Base-by-base conservation (phyloP, 805 yeast genomes). In the Teunomyces funiuensis region DNA sequence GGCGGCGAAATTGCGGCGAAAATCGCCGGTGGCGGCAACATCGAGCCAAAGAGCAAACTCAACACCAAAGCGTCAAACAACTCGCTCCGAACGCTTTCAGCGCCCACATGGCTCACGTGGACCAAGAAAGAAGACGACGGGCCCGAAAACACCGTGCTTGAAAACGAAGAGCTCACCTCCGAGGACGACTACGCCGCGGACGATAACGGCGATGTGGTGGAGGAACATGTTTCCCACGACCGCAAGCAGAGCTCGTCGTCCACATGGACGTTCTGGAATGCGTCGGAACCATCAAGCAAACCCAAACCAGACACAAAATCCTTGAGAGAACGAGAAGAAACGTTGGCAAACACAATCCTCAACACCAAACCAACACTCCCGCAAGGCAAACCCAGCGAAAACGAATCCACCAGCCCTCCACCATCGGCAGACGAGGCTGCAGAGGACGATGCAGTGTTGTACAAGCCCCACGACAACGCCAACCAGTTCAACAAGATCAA, bases 391-490 rank as follows among this genome's bases (percentile, higher is more conserved):
- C 28, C 33, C 10, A 15, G 15, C 13, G 42, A 39, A 6, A 23
- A 25, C 19, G 38, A 28, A 3, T 3, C 19, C 3, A 33, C 33
- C 11, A 31, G 41, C 6, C 45, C 40, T n/a, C 28, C 39, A 6
- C 44, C 41, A 16, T 19, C 22, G 5, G 42, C 39, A 15, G 40
- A 37, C 13, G 33, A 43, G 30, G 37, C 23, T 19, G 15, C 20
- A 5, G 49, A 36, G 7, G 73, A 69, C 38, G 76, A 70, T 46
- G 76, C 76, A 0, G 74, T 70, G 3, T 57, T 70, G 42, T 70
- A 69, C 50, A 69, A 68, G 44, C 70, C 74, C 5, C 76, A 70
- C 42, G 60, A 63, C 38, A 60, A 66, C 37, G 57, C 73, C 5
- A 51, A 58, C 23, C 69, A 70, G 42, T 70, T 70, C 54, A 59